Base-by-base conservation (phyloP, 345 rosid genomes). In the Eutrema heterophyllum region DNA sequence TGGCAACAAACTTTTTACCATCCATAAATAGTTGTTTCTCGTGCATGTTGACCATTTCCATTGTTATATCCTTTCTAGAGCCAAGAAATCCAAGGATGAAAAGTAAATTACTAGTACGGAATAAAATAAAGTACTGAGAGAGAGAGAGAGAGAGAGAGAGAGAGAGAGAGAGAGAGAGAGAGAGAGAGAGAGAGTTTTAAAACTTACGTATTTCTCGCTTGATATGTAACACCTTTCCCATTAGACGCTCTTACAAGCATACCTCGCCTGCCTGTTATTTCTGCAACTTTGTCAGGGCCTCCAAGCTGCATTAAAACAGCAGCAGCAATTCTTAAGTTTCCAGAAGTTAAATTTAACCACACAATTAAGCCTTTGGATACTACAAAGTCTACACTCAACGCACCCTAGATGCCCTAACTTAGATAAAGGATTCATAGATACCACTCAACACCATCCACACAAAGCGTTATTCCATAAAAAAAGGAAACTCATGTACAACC, bases 1-100 rank as follows among this genome's bases (percentile, higher is more conserved):
- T 83, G 46, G 99, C 99, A 78, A 87, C 96, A 9, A 81, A 83
- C 72, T 92, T 95, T 84, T 92, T 91, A 64, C 99, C 93, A 74
- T 91, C 97, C 99, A 95, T 95, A 82, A 95, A 95, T 72, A 85
- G 90, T 84, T 95, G 93, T 80, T 95, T 95, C 80, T 92, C 99
- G 41, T 90, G 89, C 99, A 95, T 95, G 83, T 95, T 95, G 72
- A 95, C 99, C 99, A 95, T 95, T 83, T 95, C 99, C 99, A 95
- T 87, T 32, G 89, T 81, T 26, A 95, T 83, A 59, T 95, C 99
- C 87, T 95, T 95, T 72, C 99, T 95, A 73, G 65, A 87, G 72
- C 58, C 69, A 45, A 80, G 44, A 48, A 56, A 32, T 53, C 69
- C 41, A 72, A 41, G 18, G 39, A 62, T 69, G 16, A 68, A 54